Evolutionary conservation across 108 stramenopile genomes (phyloP), one percentile per base, ranked within the genome.

Genomic region (Fragilaria crotonensis): DNA sequence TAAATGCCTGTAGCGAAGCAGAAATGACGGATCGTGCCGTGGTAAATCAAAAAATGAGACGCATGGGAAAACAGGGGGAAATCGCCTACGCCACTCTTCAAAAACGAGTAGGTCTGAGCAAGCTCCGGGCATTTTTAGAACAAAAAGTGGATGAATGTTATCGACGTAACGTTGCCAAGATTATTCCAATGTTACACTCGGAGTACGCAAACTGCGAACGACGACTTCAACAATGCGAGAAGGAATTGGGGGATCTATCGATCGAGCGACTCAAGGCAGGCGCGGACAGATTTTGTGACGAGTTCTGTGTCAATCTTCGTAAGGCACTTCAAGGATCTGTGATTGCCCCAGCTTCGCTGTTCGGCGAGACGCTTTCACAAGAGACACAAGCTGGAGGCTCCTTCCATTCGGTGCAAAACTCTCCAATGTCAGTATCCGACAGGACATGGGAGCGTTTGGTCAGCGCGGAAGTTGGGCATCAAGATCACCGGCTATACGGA

Each of bases 141-240:
- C 52, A 80, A 53, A 84, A 90, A 44, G 90, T 95, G 22, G 90
- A 95, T 63, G 92, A 92, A 51, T 87, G 79, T 56, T 95, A 95
- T 66, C 66, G 92, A 21, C 57, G 89, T 21, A 95, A 95, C 71
- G 92, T 94, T 23, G 87, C 87, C 25, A 87, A 88, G 68, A 92
- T 95, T 63, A 87, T 95, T 11, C 95, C 95, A 22, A 59, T 93
- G 63, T 76, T 95, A 33, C 93, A 93, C 79, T 81, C 83, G 11
- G 85, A 93, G 67, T 78, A 89, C 51, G 57, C 66, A 9, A 52
- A 59, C 44, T 72, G 79, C 2, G 87, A 88, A 63, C 64, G 75
- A 30, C 44, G 83, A 54, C 83, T 94, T 19, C 68, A 76, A 52
- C 73, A 75, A 31, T 83, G 83, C 51, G 86, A 90, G 53, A 68